Percentiles rank a stretch among this genome's conserved stretches.
These are phyloP conservation scores for Trametes meyenii DNA, from an alignment of 768 basidiomycete species.

Conservation along the genomic window DNA sequence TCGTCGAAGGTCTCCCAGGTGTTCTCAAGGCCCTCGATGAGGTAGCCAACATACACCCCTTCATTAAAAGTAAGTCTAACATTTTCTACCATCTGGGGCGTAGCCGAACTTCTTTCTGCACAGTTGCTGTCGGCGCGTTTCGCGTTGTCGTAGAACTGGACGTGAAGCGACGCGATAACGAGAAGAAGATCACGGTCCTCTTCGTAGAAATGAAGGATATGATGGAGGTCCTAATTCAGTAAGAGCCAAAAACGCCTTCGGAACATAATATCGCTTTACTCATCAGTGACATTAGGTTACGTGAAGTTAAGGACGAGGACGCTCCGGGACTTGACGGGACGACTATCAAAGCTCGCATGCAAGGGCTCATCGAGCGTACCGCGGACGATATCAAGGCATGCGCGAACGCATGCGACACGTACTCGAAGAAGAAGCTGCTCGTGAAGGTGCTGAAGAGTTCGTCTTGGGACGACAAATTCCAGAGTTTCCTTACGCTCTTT, in stretches of 20 bases:
- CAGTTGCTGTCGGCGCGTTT: slow-evolving; percentile 54
- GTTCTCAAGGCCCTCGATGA: slow-evolving; percentile 35
- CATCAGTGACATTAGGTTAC: slow-evolving; percentile 32
- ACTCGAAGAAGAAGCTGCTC: slow-evolving; percentile 34
- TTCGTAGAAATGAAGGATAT: slow-evolving; percentile 55
- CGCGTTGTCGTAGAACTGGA: slow-evolving; percentile 52
- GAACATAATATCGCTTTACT: neutral
- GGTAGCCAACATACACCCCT: slow-evolving; percentile 32
- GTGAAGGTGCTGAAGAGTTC: slow-evolving; percentile 34
- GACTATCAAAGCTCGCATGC: slow-evolving; percentile 39
- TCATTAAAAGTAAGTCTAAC: slow-evolving; percentile 28
- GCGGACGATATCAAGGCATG: slow-evolving; percentile 38
- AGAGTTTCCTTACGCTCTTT: slow-evolving; percentile 24
- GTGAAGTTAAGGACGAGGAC: slow-evolving; percentile 34
- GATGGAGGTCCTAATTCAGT: slow-evolving; percentile 53
- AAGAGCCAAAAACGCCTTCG: slow-evolving; percentile 15
- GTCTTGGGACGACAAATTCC: slow-evolving; percentile 34
- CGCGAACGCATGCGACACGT: slow-evolving; percentile 38
- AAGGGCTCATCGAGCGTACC: slow-evolving; percentile 31
- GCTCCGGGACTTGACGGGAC: slow-evolving; percentile 35
- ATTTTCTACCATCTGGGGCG: neutral
- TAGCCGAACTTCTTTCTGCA: neutral
- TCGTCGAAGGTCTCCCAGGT: slow-evolving; percentile 31
- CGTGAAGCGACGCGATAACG: slow-evolving; percentile 51
- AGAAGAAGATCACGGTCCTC: slow-evolving; percentile 49